Percentiles rank a stretch among this genome's conserved stretches.
phyloP scores from a whole-genome alignment of 2,329 filamentous ascomycete species.

The Penicillium sp. region DNA sequence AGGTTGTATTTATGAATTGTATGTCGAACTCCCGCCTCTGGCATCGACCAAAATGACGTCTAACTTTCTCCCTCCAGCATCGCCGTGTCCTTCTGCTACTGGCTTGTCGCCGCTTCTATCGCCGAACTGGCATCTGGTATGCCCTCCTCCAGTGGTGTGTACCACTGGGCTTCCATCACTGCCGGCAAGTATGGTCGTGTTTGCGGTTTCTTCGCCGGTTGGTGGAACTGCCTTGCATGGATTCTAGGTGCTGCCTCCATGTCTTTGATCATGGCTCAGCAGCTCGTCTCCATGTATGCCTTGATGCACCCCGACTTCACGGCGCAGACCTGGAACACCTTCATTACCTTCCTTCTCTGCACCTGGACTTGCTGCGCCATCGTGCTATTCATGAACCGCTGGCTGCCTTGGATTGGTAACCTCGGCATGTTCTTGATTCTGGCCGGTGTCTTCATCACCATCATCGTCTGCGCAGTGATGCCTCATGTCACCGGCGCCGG shows the following conservation, averaged over 20 bases:
- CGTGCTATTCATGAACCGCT: conserved; percentile 57
- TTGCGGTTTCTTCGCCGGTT: conserved; percentile 49
- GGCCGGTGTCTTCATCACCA: conserved; percentile 52
- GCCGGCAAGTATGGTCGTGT: conserved; percentile 55
- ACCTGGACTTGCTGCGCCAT: conserved; percentile 54
- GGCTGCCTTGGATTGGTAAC: conserved; percentile 53
- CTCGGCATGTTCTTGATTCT: conserved; percentile 57
- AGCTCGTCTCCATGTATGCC: conserved; percentile 60
- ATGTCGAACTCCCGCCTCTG: conserved; percentile 6
- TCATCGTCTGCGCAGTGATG: conserved; percentile 56
- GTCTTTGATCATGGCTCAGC: conserved; percentile 58
- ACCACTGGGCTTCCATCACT: conserved; percentile 61
- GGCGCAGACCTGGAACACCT: conserved; percentile 57
- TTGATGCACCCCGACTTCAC: conserved; percentile 56
- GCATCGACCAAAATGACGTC: neutral
- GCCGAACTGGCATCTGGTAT: conserved; percentile 62
- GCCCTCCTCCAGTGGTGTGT: conserved; percentile 60
- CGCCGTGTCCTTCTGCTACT: conserved; percentile 53
- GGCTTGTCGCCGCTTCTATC: conserved; percentile 57
- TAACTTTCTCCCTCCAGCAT: conserved; percentile 31
- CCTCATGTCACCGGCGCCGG: conserved; percentile 42
- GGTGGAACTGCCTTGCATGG: conserved; percentile 52
- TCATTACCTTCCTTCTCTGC: conserved; percentile 56
- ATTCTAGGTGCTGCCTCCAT: conserved; percentile 62
- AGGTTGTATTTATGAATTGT: conserved; percentile 63